Base-by-base conservation (phyloP, 2,329 filamentous ascomycete genomes). In the Arthrobotrys musiformis region DNA sequence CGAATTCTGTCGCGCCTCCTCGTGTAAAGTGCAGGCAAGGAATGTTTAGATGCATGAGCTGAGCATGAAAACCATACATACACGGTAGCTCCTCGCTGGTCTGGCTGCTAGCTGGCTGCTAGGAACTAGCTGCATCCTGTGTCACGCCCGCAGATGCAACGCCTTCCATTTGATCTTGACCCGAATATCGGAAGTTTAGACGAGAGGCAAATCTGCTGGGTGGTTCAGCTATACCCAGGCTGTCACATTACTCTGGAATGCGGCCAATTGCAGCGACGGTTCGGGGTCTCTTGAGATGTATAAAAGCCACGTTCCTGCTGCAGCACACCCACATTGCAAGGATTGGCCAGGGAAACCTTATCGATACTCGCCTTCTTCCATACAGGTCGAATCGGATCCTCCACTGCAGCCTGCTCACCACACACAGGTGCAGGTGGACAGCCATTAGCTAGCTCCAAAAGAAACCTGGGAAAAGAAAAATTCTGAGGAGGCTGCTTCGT, bases 251-350 rank as follows among this genome's bases (percentile, higher is more conserved):
- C 50, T 17, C 44, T 46, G 50, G 35, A 58, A 40, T 40, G 48
- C 56, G 58, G 46, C 72, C 64, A 76, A 76, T 76, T 52, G 72
- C 48, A 35, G 64, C 64, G 58, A 64, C 63, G 46, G 33, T 33
- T 40, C 33, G 50, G 63, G 42, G 56, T 44, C 42, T 48, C 40
- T 40, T 72, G 52, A 66, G 70, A 76, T 75, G n/a, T 42, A 42
- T 42, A 63, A 69, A 66, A 76, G 72, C 72, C 64, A 76, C 72
- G 72, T 76, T 76, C 72, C 64, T 70, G 72, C 72, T 69, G 66
- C 63, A 52, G 44, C 42, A 50, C 30, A 40, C 62, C 44, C 54
- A 72, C 48, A 58, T 52, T 64, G 64, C 64, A 76, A 64, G 72
- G 56, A 50, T 60, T 46, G 22, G 52, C 54, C 46, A 62, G 60